Conservation (phyloP, 192 early-diverging fungal genomes). For the Entomortierella parvispora region DNA sequence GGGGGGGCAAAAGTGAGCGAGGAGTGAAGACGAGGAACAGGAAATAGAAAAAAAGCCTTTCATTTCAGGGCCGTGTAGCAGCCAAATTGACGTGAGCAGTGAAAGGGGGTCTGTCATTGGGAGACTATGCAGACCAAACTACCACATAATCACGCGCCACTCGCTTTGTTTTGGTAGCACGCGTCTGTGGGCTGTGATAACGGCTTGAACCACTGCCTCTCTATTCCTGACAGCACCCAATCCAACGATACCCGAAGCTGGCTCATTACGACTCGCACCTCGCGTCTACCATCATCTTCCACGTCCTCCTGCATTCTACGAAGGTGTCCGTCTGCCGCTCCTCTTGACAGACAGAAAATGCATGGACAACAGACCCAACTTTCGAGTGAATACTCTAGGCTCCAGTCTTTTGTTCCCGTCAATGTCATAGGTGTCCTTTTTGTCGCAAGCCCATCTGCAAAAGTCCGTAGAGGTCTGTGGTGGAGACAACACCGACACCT, state of each 20-base stretch:
- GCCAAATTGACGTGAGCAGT: too few relatives aligned
- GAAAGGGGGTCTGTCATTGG: too few relatives aligned
- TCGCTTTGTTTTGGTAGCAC: background rate
- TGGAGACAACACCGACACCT: too few relatives aligned
- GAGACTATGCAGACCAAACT: too few relatives aligned
- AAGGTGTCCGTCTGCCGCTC: background rate
- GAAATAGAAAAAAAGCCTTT: background rate
- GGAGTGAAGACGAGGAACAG: background rate
- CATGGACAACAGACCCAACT: too few relatives aligned
- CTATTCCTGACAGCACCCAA: background rate
- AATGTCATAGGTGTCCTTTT: too few relatives aligned
- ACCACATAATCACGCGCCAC: too few relatives aligned
- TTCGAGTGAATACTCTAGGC: too few relatives aligned
- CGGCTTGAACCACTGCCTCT: background rate
- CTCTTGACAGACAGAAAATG: background rate
- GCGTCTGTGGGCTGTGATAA: background rate
- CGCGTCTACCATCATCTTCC: background rate
- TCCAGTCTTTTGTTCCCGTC: too few relatives aligned
- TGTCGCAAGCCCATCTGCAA: too few relatives aligned
- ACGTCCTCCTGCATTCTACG: background rate
- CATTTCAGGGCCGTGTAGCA: background rate
- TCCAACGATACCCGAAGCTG: background rate
- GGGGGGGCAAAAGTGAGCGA: background rate
- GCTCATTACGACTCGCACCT: background rate
- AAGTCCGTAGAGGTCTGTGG: too few relatives aligned